These are phyloP conservation scores for Truncatella angustata DNA, from an alignment of 2,329 filamentous ascomycete species.

Conservation along the genomic window DNA sequence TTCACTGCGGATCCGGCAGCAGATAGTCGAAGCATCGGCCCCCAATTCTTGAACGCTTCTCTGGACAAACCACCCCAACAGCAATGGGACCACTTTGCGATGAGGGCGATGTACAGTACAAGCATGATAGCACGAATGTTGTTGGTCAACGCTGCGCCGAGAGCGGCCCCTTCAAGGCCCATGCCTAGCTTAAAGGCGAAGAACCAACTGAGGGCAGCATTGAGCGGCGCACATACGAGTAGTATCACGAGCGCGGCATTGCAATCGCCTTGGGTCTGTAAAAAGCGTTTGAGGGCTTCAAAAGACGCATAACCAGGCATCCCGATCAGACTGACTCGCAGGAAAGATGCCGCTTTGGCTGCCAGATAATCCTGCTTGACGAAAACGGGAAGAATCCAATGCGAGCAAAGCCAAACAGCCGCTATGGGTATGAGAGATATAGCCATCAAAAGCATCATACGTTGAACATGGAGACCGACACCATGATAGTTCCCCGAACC, in stretches of 20 bases:
- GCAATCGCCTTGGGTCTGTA: constrained; percentile 55
- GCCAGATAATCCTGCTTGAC: constrained; percentile 47
- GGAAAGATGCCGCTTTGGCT: constrained; percentile 45
- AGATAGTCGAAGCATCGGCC: constrained; percentile 36
- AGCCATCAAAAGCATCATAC: constrained; percentile 49
- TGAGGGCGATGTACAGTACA: constrained; percentile 41
- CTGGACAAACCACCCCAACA: constrained; percentile 45
- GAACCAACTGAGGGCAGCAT: constrained; percentile 47
- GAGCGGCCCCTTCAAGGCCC: constrained; percentile 49
- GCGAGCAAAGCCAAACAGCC: constrained; percentile 46
- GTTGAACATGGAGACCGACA: constrained; percentile 51
- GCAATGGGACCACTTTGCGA: constrained; percentile 36
- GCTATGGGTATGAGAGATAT: constrained; percentile 46
- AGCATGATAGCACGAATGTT: constrained; percentile 46
- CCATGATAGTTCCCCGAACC: constrained; percentile 44
- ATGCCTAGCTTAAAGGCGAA: constrained; percentile 41
- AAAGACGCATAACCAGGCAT: constrained; percentile 53
- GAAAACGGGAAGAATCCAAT: constrained; percentile 41
- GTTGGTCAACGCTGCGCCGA: constrained; percentile 48
- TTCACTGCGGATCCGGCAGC: constrained; percentile 37
- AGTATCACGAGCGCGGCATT: constrained; percentile 46
- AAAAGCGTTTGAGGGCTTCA: constrained; percentile 52
- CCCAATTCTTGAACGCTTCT: constrained; percentile 35
- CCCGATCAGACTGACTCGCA: constrained; percentile 46
- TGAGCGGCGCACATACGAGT: constrained; percentile 44